Base-by-base conservation (phyloP, 1,284 basidiomycete species). In the Ceratobasidium sp. region DNA sequence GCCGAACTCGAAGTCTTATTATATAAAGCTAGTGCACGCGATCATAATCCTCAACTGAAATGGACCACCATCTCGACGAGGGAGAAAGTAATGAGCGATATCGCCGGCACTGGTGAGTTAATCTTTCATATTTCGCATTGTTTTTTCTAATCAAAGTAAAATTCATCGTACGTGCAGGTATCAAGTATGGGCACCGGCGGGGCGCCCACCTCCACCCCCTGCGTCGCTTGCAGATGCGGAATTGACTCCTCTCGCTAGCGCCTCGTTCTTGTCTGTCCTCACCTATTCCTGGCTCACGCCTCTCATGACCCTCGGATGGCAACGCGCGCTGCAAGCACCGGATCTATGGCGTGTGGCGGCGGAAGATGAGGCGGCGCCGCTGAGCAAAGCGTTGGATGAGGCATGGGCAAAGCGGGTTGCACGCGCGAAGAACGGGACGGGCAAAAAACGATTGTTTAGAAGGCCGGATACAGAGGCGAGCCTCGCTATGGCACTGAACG, bases 271-370 rank as follows among this genome's bases (percentile, higher is more conserved):
- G 15, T 89, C 89, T 8, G 82, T 87, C 29, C 82, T 93, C 36
- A 89, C 90, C 0, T 93, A 88, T 78, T 79, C 85, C 53, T 91
- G 90, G 89, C 88, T 89, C 67, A 90, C 89, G 0, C 90, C 91
- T 0, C 85, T 94, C 67, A 92, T 94, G 90, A 87, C 87, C 69
- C 83, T 90, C 24, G 89, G 89, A 0, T 93, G 90, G 80, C 90
- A 91, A 79, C 85, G 92, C 31, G 89, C 91, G 0, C 84, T 93
- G 0, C 91, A 92, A 80, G 91, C 90, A 0, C 88, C 90, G 0
- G 91, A 93, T 80, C 81, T 92, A n/a, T 92, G 90, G 89, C 89
- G 89, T 80, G 84, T 93, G 81, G 89, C 91, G 78, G 80, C 84
- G 0, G 82, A 85, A 9, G 86, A 88, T 33, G 84, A 88, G 77